Base-by-base conservation (phyloP, 1,139 yeast genomes). In the Taphrina populina region DNA sequence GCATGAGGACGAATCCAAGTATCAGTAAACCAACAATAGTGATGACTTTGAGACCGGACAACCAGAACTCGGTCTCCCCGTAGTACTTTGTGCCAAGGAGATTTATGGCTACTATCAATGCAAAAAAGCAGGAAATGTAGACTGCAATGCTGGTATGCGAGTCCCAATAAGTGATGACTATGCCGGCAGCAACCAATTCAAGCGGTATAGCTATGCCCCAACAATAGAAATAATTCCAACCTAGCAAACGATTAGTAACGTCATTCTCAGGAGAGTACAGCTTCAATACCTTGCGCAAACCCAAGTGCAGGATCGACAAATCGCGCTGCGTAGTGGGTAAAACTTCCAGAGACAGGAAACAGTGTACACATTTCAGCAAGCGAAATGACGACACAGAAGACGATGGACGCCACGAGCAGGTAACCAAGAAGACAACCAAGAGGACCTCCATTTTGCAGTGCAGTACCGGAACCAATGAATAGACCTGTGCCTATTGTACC, bases 361-460 rank as follows among this genome's bases (percentile, higher is more conserved):
- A 87, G 74, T 0, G 95, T 84, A 8, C 86, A 88, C 84, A 88
- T 84, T 69, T 88, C 96, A 59, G 94, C 86, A 66, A 86, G 83
- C 4, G 92, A 81, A 20, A 82, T 71, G 75, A 86, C 79, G 1
- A 94, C 81, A 1, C 84, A 77, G 37, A 83, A 68, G 0, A 85
- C 88, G 13, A 87, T 75, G 0, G 79, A 65, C 0, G 86, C 88
- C 60, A 81, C 79, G 29, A 81, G 71, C 4, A 76, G 66, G 64
- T 81, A 83, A 36, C 82, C 80, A 44, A 83, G 70, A 21, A 83
- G 67, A 56, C 82, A 69, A 4, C 84, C 77, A 4, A 79, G 77
- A 2, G 88, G 87, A 15, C 88, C 88, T 59, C 85, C 86, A 20
- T 67, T 68, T 26, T 78, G 73, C 54, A 83, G 69, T 2, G 85